phyloP scores from a whole-genome alignment of 108 stramenopile genomes.

The Chaetoceros tenuissimus region DNA sequence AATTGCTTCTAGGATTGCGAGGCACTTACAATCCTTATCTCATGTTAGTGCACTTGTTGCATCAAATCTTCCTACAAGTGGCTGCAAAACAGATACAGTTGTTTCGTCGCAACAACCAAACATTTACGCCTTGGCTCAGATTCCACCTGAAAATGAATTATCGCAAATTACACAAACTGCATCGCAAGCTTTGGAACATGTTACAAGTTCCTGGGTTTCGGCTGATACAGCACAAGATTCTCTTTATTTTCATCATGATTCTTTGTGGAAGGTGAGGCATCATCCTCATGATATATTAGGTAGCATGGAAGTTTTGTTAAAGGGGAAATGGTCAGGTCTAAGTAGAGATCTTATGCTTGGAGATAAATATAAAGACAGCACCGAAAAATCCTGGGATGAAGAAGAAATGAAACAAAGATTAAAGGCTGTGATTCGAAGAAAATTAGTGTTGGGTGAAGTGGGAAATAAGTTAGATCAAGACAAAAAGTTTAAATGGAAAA shows the following conservation, averaged over 20 bases:
- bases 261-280: slow-evolving; percentile 42
- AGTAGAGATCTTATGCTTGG: slow-evolving; percentile 55
- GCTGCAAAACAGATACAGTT: not conserved
- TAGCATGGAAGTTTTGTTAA: slow-evolving; percentile 44
- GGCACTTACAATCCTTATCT: slow-evolving; percentile 42
- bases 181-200: slow-evolving; percentile 56
- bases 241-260: slow-evolving; percentile 78
- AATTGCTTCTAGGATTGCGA: slow-evolving; percentile 55
- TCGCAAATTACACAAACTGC: slow-evolving; percentile 33
- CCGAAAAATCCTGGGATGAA: slow-evolving; percentile 41
- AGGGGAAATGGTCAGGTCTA: slow-evolving; percentile 53
- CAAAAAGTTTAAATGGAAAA: slow-evolving; percentile 24
- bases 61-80: slow-evolving; percentile 1
- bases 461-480: slow-evolving; percentile 29
- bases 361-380: slow-evolving; percentile 52
- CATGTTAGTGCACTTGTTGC: slow-evolving; percentile 53
- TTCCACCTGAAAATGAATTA: slow-evolving; percentile 8
- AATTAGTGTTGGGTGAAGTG: slow-evolving; percentile 71
- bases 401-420: slow-evolving; percentile 48
- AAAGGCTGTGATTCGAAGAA: slow-evolving; percentile 66
- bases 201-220: slow-evolving; percentile 48
- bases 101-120: not conserved
- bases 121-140: slow-evolving; percentile 1
- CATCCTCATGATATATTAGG: slow-evolving; percentile 75
- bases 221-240: slow-evolving; percentile 86